Conservation (phyloP, 208 protist species). For the Crithidia bombi region DNA sequence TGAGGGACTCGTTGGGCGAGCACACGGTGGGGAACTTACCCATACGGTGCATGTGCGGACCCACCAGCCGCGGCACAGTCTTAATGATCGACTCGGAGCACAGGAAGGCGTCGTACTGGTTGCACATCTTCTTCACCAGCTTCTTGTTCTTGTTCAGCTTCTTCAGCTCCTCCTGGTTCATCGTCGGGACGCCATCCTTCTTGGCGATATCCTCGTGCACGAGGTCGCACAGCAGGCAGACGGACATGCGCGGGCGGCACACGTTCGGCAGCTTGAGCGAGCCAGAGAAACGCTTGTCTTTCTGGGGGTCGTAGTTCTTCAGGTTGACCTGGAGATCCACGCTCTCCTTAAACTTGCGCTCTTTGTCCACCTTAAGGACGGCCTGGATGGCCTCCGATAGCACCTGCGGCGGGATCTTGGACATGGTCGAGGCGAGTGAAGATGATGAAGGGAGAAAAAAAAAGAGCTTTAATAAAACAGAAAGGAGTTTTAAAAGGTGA, state of each 20-base stretch:
- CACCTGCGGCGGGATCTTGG: slow-evolving; percentile 84
- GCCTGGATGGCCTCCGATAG: slow-evolving; percentile 87
- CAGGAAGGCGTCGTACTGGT: slow-evolving; percentile 99
- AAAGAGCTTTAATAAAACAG: background rate
- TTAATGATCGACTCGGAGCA: slow-evolving; percentile 97
- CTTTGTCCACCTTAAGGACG: slow-evolving; percentile 76
- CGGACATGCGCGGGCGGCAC: slow-evolving; percentile 92
- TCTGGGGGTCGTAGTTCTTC: slow-evolving; percentile 99
- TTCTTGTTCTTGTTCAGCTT: slow-evolving; percentile 99
- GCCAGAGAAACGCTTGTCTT: slow-evolving; percentile 99
- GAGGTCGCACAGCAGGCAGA: slow-evolving; percentile 98
- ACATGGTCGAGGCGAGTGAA: slow-evolving; percentile 78
- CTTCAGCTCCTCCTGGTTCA: slow-evolving; percentile 98
- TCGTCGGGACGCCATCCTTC: slow-evolving; percentile 90
- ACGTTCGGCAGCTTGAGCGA: slow-evolving; percentile 95
- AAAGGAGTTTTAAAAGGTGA: background rate
- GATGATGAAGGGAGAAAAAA: too few species aligned
- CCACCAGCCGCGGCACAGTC: slow-evolving; percentile 95
- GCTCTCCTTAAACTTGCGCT: slow-evolving; percentile 98
- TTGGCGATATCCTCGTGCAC: slow-evolving; percentile 96
- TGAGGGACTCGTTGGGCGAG: slow-evolving; percentile 92
- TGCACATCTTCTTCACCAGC: slow-evolving; percentile 99
- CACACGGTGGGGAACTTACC: slow-evolving; percentile 99
- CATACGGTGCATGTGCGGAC: slow-evolving; percentile 99
- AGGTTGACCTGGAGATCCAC: slow-evolving; percentile 99